A percentile compares a stretch with the other conserved stretches of the same genome.
Evolutionary conservation across 305 asterid species (phyloP).

Genomic region (Vinca major): DNA sequence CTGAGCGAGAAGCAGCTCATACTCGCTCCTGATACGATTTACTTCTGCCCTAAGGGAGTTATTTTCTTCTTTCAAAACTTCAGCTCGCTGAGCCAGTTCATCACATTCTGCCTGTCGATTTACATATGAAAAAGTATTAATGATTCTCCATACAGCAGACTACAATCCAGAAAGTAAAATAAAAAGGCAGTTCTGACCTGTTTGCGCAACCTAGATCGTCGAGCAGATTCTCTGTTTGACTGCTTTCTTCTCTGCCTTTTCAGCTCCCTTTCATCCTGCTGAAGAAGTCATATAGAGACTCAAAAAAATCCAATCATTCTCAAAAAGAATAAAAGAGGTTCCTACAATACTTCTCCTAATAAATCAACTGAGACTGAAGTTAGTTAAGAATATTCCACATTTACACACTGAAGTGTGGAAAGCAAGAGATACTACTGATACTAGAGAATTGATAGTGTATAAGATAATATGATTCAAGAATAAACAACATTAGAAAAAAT

Average conservation of each 20-base stretch:
- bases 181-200: slow-evolving; percentile 32
- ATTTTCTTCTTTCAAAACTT: slow-evolving; percentile 61
- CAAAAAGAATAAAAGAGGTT: neutral
- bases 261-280: slow-evolving; percentile 91
- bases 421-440: neutral
- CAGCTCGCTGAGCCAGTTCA: slow-evolving; percentile 79
- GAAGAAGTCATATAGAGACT: neutral
- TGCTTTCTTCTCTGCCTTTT: slow-evolving; percentile 94
- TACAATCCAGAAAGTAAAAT: neutral
- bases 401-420: neutral
- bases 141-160: slow-evolving; percentile 4
- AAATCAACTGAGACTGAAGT: too few species aligned
- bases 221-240: slow-evolving; percentile 97
- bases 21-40: slow-evolving; percentile 55
- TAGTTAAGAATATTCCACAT: neutral
- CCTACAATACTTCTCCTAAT: too few species aligned
- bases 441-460: too few species aligned
- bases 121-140: slow-evolving; percentile 12
- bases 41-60: slow-evolving; percentile 68
- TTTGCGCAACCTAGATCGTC: slow-evolving; percentile 86
- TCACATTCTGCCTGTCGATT: slow-evolving; percentile 75
- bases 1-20: slow-evolving; percentile 60
- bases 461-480: too few species aligned
- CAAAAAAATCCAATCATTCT: neutral
- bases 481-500: neutral